Evolutionary conservation across 2,329 filamentous ascomycete genomes (phyloP).

Genomic region (Lachnum nothofagi): DNA sequence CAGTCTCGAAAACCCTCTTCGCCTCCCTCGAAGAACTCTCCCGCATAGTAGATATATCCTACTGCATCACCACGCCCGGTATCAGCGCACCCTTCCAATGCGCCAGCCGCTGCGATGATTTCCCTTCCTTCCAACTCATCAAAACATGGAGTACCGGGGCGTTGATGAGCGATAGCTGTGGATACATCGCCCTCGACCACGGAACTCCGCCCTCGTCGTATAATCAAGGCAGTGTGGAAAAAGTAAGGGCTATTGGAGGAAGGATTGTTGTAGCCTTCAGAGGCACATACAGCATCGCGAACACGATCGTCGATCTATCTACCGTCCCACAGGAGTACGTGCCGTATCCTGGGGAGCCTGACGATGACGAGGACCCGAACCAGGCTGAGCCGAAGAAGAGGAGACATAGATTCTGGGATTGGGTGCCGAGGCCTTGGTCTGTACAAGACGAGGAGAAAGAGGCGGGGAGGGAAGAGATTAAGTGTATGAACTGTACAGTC

Average conservation of each 20-base stretch:
- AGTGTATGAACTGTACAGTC: constrained; percentile 83
- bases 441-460: neutral
- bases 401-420: constrained; percentile 8
- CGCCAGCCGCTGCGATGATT: constrained; percentile 77
- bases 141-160: constrained; percentile 85
- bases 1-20: no score
- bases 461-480: constrained; percentile 22
- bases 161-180: constrained; percentile 83
- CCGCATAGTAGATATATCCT: constrained; percentile 89
- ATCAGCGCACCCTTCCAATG: constrained; percentile 80
- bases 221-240: neutral
- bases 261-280: constrained; percentile 84
- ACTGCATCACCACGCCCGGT: constrained; percentile 83
- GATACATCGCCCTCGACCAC: constrained; percentile 88
- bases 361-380: constrained; percentile 32
- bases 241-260: constrained; percentile 6
- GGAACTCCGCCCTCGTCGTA: constrained; percentile 18
- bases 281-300: constrained; percentile 88
- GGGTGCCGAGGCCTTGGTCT: constrained; percentile 7
- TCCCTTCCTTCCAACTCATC: constrained; percentile 71
- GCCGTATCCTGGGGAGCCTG: constrained; percentile 61
- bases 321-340: constrained; percentile 86
- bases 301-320: constrained; percentile 84
- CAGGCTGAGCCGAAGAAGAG: neutral
- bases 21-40: constrained; percentile 77